A percentile compares a stretch with the other conserved stretches of the same genome.
Evolutionary conservation across 768 basidiomycete genomes (phyloP).

Genomic region (Pisolithus microcarpus): DNA sequence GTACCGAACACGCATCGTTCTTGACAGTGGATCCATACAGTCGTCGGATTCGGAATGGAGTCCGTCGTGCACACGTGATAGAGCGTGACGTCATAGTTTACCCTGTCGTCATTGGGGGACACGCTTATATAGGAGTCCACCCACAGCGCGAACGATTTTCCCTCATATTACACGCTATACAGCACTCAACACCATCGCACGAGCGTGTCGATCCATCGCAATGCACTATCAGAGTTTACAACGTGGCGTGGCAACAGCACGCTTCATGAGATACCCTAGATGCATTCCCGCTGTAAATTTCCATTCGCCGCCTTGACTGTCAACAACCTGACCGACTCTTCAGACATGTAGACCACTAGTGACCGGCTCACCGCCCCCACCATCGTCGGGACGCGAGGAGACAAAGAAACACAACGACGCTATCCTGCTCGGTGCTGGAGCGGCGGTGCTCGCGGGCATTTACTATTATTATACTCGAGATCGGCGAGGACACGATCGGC

Average conservation of each 20-base stretch:
- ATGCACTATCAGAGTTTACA: not conserved
- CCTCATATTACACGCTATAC: not conserved
- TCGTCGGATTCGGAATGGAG: not conserved
- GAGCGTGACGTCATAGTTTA: not conserved
- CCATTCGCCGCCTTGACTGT: not conserved
- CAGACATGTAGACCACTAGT: constrained; percentile 11
- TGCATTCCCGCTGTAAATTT: constrained; percentile 1
- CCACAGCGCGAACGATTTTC: not conserved
- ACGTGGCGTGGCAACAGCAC: not conserved
- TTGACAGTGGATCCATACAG: not conserved
- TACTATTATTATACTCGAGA: constrained; percentile 33
- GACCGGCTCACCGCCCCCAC: constrained; percentile 9
- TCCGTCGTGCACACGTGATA: not conserved
- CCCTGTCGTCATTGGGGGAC: too few relatives aligned
- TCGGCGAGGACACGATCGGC: constrained; percentile 12
- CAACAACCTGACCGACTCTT: not conserved
- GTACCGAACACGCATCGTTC: too few relatives aligned
- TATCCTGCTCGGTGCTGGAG: constrained; percentile 24
- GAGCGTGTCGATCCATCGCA: not conserved
- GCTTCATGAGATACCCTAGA: not conserved
- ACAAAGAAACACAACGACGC: constrained; percentile 17
- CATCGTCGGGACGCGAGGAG: constrained; percentile 4
- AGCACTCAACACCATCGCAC: too few relatives aligned
- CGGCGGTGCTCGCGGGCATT: constrained; percentile 28
- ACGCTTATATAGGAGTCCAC: too few relatives aligned